Percentiles rank a stretch among this genome's conserved stretches.
phyloP scores from a whole-genome alignment of 1,284 basidiomycete species.

The Malassezia restricta region DNA sequence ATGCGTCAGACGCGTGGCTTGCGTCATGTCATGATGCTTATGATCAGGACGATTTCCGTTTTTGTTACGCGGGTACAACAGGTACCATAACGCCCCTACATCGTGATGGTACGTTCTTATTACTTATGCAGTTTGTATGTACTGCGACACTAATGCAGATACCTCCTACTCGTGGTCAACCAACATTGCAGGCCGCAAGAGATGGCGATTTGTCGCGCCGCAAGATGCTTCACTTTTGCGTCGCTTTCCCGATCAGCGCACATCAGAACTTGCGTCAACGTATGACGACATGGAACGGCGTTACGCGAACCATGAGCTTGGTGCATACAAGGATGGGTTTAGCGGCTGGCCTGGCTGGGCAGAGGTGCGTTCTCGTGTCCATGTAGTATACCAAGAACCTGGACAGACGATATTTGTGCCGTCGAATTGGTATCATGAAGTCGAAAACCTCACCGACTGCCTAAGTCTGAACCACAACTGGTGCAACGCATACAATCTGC shows the following conservation, averaged over 20 bases:
- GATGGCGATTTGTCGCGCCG: slow-evolving; percentile 53
- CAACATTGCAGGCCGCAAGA: slow-evolving; percentile 52
- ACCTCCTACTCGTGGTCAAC: slow-evolving; percentile 54
- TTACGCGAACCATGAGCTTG: slow-evolving; percentile 25
- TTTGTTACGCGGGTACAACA: slow-evolving; percentile 32
- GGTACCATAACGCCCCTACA: slow-evolving; percentile 27
- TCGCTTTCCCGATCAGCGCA: slow-evolving; percentile 27
- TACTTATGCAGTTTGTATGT: neutral
- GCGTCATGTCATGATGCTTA: slow-evolving; percentile 47
- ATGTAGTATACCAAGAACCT: slow-evolving; percentile 8
- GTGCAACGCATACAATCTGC: slow-evolving; percentile 50
- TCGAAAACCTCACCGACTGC: slow-evolving; percentile 40
- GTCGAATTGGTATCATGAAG: slow-evolving; percentile 44
- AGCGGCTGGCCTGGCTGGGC: slow-evolving; percentile 18
- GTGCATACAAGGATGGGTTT: slow-evolving; percentile 6
- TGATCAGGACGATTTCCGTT: slow-evolving; percentile 51
- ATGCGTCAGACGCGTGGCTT: slow-evolving; percentile 6
- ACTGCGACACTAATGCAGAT: slow-evolving; percentile 27
- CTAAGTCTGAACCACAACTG: slow-evolving; percentile 46
- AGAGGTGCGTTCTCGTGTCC: slow-evolving; percentile 7
- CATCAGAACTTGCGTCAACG: slow-evolving; percentile 31
- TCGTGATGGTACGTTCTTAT: slow-evolving; percentile 21
- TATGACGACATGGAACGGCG: slow-evolving; percentile 21
- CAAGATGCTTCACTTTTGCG: slow-evolving; percentile 35
- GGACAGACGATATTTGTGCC: slow-evolving; percentile 41